Percentiles rank a stretch among this genome's conserved stretches.
Evolutionary conservation across 2,329 filamentous ascomycete species (phyloP).

Genomic region (Pseudogymnoascus pannorum): DNA sequence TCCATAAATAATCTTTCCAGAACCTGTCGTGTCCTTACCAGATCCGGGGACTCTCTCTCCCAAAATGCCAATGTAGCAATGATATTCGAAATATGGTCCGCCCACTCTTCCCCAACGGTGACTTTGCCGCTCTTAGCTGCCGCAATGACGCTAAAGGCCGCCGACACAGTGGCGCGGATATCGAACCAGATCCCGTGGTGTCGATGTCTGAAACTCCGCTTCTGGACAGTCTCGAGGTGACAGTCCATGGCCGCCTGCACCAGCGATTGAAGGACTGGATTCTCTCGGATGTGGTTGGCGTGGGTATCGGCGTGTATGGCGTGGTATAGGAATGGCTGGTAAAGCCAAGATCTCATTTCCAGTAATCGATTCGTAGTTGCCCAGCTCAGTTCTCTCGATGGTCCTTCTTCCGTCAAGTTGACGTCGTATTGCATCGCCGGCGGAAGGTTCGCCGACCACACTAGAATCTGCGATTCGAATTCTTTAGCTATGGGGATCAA

Average conservation of each 20-base stretch:
- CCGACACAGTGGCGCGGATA: constrained; percentile 16
- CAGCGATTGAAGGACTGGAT: constrained; percentile 14
- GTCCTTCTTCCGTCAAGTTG: constrained; percentile 13
- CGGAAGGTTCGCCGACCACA: constrained; percentile 26
- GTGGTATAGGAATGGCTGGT: constrained; percentile 28
- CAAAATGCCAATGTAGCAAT: background rate
- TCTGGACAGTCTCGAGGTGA: constrained; percentile 23
- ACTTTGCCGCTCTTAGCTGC: constrained; percentile 7
- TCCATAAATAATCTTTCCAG: background rate
- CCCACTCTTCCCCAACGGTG: background rate
- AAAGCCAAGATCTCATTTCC: constrained; percentile 27
- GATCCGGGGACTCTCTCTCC: background rate
- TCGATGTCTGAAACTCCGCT: constrained; percentile 22
- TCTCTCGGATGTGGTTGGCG: background rate
- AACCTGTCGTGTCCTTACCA: background rate
- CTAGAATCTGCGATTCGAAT: constrained; percentile 24
- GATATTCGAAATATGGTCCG: background rate
- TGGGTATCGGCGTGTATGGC: constrained; percentile 18
- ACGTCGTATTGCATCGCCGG: constrained; percentile 24
- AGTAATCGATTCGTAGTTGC: constrained; percentile 18
- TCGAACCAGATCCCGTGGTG: constrained; percentile 30
- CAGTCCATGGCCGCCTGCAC: constrained; percentile 24
- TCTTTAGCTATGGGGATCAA: constrained; percentile 25
- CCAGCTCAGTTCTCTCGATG: constrained; percentile 24
- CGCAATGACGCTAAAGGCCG: constrained; percentile 4